A percentile compares a stretch with the other conserved stretches of the same genome.
These are phyloP conservation scores for Leucoagaricus sp. DNA, from an alignment of 1,284 basidiomycete genomes.

Conservation along the genomic window DNA sequence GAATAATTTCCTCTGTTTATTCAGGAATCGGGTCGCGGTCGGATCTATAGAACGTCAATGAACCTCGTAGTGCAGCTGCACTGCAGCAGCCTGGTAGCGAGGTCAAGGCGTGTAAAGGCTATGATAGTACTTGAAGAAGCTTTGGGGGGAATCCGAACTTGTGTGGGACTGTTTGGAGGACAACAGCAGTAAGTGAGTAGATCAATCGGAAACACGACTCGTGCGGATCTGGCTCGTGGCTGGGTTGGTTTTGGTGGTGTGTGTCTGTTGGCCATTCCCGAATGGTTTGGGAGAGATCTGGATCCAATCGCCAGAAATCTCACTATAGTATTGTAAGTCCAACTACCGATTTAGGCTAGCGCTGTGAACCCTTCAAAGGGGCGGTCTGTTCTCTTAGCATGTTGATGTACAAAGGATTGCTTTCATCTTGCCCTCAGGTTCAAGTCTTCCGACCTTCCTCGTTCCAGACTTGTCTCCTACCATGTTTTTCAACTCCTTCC, in stretches of 20 bases:
- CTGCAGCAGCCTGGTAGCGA: too few species aligned
- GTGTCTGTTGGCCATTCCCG: not conserved
- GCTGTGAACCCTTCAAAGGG: not conserved
- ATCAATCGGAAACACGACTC: constrained; percentile 5
- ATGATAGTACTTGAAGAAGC: not conserved
- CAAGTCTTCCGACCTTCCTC: not conserved
- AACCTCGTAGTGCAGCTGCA: not conserved
- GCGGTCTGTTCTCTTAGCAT: not conserved
- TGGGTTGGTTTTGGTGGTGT: not conserved
- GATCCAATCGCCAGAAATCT: not conserved
- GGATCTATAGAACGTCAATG: not conserved
- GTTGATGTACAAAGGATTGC: not conserved
- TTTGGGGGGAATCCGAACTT: not conserved
- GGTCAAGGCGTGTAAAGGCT: constrained; percentile 6
- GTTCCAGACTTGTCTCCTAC: not conserved
- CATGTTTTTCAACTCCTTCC: constrained; percentile 8
- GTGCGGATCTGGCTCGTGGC: not conserved
- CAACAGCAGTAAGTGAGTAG: not conserved
- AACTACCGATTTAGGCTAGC: not conserved
- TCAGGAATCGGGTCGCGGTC: not conserved
- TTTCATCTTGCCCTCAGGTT: not conserved
- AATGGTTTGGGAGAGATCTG: not conserved
- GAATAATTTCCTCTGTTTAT: too few species aligned
- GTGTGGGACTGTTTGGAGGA: not conserved
- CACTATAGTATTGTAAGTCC: not conserved